Evolutionary conservation across 345 rosid genomes (phyloP).

Genomic region (Camelina hispida): DNA sequence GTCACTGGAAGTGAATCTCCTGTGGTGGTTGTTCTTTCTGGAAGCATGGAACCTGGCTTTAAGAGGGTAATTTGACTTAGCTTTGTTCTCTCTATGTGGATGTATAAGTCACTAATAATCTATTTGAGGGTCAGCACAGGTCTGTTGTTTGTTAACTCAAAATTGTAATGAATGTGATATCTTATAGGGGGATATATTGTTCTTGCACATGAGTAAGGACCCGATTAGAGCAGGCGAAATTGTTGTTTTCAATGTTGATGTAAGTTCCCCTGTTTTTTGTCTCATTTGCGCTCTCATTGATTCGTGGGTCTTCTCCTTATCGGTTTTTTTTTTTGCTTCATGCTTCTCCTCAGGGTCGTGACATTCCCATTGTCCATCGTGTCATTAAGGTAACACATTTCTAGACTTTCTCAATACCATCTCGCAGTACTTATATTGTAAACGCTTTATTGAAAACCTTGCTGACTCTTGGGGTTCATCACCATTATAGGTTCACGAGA

Average conservation of each 20-base stretch:
- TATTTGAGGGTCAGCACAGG: too few species aligned
- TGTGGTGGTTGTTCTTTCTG: conserved; percentile 78
- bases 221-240: conserved; percentile 78
- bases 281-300: background rate
- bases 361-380: conserved; percentile 50
- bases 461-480: conserved; percentile 9
- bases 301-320: background rate
- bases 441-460: background rate
- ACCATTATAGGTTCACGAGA: conserved; percentile 79
- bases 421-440: background rate
- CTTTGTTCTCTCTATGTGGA: too few species aligned
- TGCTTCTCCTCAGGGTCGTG: conserved; percentile 45
- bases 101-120: too few species aligned
- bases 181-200: conserved; percentile 74
- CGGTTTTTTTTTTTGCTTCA: background rate
- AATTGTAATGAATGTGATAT: conserved; percentile 3
- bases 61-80: conserved; percentile 48
- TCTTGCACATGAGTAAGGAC: conserved; percentile 64
- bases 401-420: background rate
- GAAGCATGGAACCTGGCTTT: conserved; percentile 89
- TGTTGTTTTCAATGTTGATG: conserved; percentile 67
- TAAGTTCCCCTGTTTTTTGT: conserved; percentile 25
- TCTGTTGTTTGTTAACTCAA: too few species aligned
- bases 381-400: conserved; percentile 39
- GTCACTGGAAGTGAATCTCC: conserved; percentile 78